Conservation (phyloP, 2,329 filamentous ascomycete genomes). For the Fusarium oxysporum region DNA sequence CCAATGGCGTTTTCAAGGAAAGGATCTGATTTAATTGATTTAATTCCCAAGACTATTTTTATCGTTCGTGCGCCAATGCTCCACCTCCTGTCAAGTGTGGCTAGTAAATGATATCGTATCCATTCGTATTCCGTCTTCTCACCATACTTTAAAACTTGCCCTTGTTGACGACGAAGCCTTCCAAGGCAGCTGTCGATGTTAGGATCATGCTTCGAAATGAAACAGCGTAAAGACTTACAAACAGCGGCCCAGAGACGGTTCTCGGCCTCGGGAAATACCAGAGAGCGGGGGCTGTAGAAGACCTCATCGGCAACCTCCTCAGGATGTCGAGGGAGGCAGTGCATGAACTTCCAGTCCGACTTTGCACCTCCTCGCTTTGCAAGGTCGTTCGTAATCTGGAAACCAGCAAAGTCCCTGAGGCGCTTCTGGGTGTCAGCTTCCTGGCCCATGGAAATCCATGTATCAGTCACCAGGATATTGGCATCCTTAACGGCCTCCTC, state of each 20-base stretch:
- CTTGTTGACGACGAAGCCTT: conserved; percentile 94
- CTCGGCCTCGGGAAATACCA: conserved; percentile 95
- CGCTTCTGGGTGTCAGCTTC: conserved; percentile 84
- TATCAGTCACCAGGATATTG: conserved; percentile 94
- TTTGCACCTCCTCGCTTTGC: conserved; percentile 88
- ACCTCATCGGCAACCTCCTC: conserved; percentile 97
- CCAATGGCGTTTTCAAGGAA: conserved; percentile 46
- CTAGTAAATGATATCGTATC: conserved; percentile 24
- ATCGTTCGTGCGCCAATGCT: conserved; percentile 43
- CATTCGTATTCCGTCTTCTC: not conserved
- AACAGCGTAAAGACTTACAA: conserved; percentile 60
- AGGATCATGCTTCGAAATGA: conserved; percentile 9
- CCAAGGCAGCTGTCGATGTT: conserved; percentile 71
- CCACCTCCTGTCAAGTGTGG: conserved; percentile 21
- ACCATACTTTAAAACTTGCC: conserved; percentile 70
- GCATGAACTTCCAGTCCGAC: conserved; percentile 96
- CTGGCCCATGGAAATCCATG: conserved; percentile 98
- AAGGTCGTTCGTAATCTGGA: conserved; percentile 89
- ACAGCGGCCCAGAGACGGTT: conserved; percentile 94
- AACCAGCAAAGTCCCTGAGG: conserved; percentile 85
- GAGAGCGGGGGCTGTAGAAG: conserved; percentile 85
- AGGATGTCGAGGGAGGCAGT: conserved; percentile 90
- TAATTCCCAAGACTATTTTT: conserved; percentile 46
- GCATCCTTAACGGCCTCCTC: conserved; percentile 88
- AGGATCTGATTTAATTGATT: conserved; percentile 44